Evolutionary conservation across 2,329 filamentous ascomycete genomes (phyloP), one percentile per base, ranked within the genome.

Genomic region (Pseudogymnoascus sp.): DNA sequence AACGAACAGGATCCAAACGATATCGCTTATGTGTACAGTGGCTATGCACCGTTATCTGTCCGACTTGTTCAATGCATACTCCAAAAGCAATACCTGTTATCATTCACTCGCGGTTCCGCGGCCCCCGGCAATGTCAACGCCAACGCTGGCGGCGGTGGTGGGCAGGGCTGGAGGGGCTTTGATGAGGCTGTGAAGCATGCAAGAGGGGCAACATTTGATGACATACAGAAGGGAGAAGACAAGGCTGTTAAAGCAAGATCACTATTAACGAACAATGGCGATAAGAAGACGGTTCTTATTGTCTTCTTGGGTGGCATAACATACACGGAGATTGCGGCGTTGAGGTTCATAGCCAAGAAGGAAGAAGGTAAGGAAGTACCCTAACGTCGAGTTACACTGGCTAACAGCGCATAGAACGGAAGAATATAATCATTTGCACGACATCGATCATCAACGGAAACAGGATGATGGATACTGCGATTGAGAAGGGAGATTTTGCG

Each of bases 261-360:
- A 65, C 84, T 96, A 26, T 79, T 99, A 40, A 90, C 91, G 56
- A 91, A 92, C 0, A 86, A 81, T 59, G 84, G 84, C 14, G 85
- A 85, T 60, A 87, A 87, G 74, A 96, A 96, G 79, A 93, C 90
- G 0, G 89, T 96, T 0, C 90, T 97, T 72, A 88, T 99, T n/a
- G 96, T 98, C 69, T 98, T 98, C 76, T 79, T 99, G 16, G 95
- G 95, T n/a, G 96, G 95, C 1, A 90, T 99, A 62, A 97, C 92
- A 0, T 96, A 96, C 72, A 93, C 95, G 0, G 95, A 99, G 76
- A 93, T 99, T 73, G 92, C 96, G 41, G 95, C 96, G 19, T 74
- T 99, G 72, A 84, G 96, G 62, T 98, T 96, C 73, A 89, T 99
- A 68, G 91, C 90, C 8, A 87, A 87, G 72, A 88, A 93, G 75